Base-by-base conservation (phyloP, 1,139 yeast genomes). In the Meyerozyma athensensis region DNA sequence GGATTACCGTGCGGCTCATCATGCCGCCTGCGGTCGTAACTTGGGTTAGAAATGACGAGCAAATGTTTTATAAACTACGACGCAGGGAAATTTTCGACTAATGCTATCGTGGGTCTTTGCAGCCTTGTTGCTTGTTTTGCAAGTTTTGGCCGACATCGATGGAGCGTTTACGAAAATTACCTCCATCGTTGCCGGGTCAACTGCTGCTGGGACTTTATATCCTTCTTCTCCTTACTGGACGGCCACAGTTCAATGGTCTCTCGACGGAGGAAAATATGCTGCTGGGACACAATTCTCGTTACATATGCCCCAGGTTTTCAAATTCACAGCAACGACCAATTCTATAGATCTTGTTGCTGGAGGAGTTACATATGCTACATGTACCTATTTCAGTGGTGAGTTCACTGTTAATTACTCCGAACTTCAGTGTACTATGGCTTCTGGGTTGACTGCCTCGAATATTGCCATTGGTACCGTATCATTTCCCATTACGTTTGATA, bases 221-320 rank as follows among this genome's bases (percentile, higher is more conserved):
- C 20, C 61, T 60, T 1, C n/a, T n/a, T n/a, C n/a, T n/a, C n/a
- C n/a, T n/a, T 51, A 44, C 44, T 62, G 66, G 65, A 33, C 38
- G 10, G 59, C 57, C 4, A 42, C 47, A 1, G 37, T 62, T 10
- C 39, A 42, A 4, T 63, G 68, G 68, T 26, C 36, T 1, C 45
- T 63, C 7, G 34, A 40, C 8, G 58, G 57, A 10, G 18, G 49
- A 6, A 38, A 45, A 1, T 49, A 53, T 3, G 21, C 38, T 1
- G 40, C 63, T 0, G 65, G 66, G 10, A 68, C 63, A 40, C 59
- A 66, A 4, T 62, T 63, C 44, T 46, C 58, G 1, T 55, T 63
- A 35, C 39, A 38, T n/a, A 43, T 63, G 45, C 65, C 65, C 4
- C 52, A 63, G 48, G 67, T 58, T 3, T 62, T n/a, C n/a, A n/a